phyloP scores from a whole-genome alignment of 2,329 filamentous ascomycete species.

The Hypoxylon sp. region DNA sequence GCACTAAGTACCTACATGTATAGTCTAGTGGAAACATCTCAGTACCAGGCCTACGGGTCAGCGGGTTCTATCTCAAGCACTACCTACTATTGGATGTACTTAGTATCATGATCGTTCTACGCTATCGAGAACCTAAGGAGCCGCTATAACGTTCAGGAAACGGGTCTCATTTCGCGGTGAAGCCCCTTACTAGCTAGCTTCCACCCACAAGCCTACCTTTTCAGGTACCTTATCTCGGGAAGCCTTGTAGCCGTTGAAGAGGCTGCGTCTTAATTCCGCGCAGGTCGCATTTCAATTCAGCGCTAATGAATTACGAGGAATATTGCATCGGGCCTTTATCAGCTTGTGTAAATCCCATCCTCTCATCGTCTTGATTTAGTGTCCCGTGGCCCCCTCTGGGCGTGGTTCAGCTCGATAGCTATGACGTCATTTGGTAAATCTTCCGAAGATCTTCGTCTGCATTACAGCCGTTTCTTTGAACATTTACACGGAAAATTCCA shows the following conservation, averaged over 20 bases:
- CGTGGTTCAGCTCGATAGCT: neutral
- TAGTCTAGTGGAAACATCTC: neutral
- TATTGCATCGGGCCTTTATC: neutral
- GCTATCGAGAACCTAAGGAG: neutral
- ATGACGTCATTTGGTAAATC: slow-evolving; percentile 28
- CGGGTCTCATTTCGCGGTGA: neutral
- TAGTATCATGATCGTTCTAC: neutral
- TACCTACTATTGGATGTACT: neutral
- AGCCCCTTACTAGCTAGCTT: neutral
- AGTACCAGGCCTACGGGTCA: neutral
- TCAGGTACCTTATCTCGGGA: neutral
- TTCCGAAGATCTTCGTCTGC: neutral
- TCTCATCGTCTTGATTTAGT: neutral
- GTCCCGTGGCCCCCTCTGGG: neutral
- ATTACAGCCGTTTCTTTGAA: neutral
- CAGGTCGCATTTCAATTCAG: neutral
- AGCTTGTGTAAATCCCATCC: slow-evolving; percentile 4
- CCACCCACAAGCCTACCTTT: neutral
- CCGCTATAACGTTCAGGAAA: neutral
- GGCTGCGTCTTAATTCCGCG: neutral
- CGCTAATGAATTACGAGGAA: neutral
- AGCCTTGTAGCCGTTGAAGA: neutral
- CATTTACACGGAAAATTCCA: neutral
- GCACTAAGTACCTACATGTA: neutral
- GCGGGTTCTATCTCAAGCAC: neutral